phyloP scores from a whole-genome alignment of 805 yeast species.

The Cyberlindnera suaveolens region DNA sequence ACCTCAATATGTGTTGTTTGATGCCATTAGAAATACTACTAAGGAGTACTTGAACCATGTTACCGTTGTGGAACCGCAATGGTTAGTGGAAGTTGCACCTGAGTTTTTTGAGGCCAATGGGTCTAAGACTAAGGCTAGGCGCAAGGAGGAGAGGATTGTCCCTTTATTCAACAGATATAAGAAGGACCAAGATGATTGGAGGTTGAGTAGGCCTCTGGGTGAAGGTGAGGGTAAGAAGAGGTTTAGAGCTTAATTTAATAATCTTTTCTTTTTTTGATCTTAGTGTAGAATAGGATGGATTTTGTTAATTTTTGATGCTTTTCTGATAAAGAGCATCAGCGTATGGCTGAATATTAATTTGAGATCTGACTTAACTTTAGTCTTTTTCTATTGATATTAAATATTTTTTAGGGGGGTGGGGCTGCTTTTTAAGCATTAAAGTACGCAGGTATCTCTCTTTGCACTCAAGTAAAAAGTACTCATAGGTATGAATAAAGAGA shows the following conservation, averaged over 20 bases:
- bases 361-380: too few relatives aligned
- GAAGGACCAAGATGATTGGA: constrained; percentile 66
- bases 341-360: too few relatives aligned
- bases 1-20: constrained; percentile 78
- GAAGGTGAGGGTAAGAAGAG: constrained; percentile 40
- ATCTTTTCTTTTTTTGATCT: neutral
- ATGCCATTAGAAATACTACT: constrained; percentile 73
- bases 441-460: too few relatives aligned
- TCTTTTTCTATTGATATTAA: too few relatives aligned
- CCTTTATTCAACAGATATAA: constrained; percentile 64
- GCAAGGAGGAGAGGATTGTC: constrained; percentile 58
- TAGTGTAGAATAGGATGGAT: neutral
- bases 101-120: constrained; percentile 58
- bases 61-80: constrained; percentile 72
- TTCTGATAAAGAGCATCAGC: too few relatives aligned
- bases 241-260: constrained; percentile 10
- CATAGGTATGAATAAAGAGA: too few relatives aligned
- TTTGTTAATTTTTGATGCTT: too few relatives aligned
- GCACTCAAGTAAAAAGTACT: too few relatives aligned
- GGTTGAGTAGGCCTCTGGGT: constrained; percentile 31
- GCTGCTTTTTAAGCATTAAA: too few relatives aligned
- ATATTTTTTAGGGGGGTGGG: too few relatives aligned
- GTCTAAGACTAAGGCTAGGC: constrained; percentile 35
- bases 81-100: constrained; percentile 70
- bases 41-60: constrained; percentile 91